phyloP scores from a whole-genome alignment of 1,284 basidiomycete genomes.

The Malassezia equina region DNA sequence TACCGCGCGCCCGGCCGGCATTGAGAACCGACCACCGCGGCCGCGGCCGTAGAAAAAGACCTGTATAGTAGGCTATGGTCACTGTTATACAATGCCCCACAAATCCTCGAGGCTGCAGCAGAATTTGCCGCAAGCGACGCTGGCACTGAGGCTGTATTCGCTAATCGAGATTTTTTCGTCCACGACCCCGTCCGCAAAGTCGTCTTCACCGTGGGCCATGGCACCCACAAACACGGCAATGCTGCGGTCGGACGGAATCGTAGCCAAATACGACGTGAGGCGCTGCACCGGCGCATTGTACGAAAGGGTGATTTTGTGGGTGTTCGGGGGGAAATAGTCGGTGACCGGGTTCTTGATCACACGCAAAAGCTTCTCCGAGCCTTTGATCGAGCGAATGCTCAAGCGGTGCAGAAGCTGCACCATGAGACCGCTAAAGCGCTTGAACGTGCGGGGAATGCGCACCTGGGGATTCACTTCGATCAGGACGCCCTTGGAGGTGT shows the following conservation, averaged over 20 bases:
- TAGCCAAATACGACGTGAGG: slow-evolving; percentile 70
- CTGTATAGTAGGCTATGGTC: not conserved
- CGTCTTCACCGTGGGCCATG: slow-evolving; percentile 59
- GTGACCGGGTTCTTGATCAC: slow-evolving; percentile 97
- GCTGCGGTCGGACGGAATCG: slow-evolving; percentile 72
- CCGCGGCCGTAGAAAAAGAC: slow-evolving; percentile 4
- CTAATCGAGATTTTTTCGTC: slow-evolving; percentile 97
- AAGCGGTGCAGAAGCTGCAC: slow-evolving; percentile 95
- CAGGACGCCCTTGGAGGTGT: slow-evolving; percentile 88
- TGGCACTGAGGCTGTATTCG: slow-evolving; percentile 85
- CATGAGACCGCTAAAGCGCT: slow-evolving; percentile 96
- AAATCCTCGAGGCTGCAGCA: slow-evolving; percentile 56
- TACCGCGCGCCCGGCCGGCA: not conserved
- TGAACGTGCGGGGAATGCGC: slow-evolving; percentile 93
- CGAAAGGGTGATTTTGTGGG: slow-evolving; percentile 85
- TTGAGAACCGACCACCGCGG: slow-evolving; percentile 11
- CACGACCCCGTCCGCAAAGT: slow-evolving; percentile 91
- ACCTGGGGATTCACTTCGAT: slow-evolving; percentile 99
- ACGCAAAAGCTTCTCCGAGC: slow-evolving; percentile 88
- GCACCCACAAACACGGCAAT: slow-evolving; percentile 94
- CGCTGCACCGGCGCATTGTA: slow-evolving; percentile 71
- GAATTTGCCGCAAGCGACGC: slow-evolving; percentile 88
- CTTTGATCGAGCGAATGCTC: slow-evolving; percentile 87
- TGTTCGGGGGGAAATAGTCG: slow-evolving; percentile 90
- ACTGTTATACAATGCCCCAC: slow-evolving; percentile 47